A percentile compares a stretch with the other conserved stretches of the same genome.
Evolutionary conservation across 2,329 filamentous ascomycete genomes (phyloP).

Genomic region (Paecilomyces sp.): DNA sequence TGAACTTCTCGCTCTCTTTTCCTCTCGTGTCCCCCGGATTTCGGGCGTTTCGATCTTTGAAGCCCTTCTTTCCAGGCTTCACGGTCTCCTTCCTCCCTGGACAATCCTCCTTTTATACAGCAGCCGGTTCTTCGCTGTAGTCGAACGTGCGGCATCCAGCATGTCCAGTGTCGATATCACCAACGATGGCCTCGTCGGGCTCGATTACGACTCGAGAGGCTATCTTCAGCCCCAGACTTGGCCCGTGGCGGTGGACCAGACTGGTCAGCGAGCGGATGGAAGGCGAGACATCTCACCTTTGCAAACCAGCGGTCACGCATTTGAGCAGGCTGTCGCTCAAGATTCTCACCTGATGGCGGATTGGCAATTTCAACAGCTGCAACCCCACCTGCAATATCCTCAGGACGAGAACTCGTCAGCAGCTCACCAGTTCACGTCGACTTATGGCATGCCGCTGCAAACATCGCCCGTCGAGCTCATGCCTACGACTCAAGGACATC

Average conservation of each 20-base stretch:
- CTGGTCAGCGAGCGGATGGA: constrained; percentile 27
- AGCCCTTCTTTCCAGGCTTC: constrained; percentile 18
- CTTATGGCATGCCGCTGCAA: constrained; percentile 45
- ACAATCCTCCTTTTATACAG: background rate
- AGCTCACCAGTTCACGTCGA: constrained; percentile 48
- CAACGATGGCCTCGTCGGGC: constrained; percentile 38
- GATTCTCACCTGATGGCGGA: constrained; percentile 39
- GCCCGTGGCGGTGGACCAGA: constrained; percentile 36
- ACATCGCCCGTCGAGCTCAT: constrained; percentile 47
- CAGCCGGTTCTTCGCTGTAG: constrained; percentile 9
- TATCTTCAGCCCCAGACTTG: constrained; percentile 38
- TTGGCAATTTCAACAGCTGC: constrained; percentile 39
- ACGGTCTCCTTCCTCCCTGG: constrained; percentile 8
- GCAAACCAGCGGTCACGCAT: constrained; percentile 36
- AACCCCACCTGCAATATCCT: constrained; percentile 29
- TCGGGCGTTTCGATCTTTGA: constrained; percentile 22
- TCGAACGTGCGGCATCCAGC: constrained; percentile 15
- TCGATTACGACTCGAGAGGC: constrained; percentile 41
- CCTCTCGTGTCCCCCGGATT: constrained; percentile 19
- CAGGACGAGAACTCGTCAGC: constrained; percentile 51
- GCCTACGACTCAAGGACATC: constrained; percentile 53
- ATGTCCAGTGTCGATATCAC: constrained; percentile 41
- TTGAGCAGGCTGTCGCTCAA: constrained; percentile 36
- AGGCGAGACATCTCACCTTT: constrained; percentile 36
- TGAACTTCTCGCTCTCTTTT: constrained; percentile 21